phyloP scores from a whole-genome alignment of 1,284 basidiomycete genomes.

The Sporisorium graminicola region DNA sequence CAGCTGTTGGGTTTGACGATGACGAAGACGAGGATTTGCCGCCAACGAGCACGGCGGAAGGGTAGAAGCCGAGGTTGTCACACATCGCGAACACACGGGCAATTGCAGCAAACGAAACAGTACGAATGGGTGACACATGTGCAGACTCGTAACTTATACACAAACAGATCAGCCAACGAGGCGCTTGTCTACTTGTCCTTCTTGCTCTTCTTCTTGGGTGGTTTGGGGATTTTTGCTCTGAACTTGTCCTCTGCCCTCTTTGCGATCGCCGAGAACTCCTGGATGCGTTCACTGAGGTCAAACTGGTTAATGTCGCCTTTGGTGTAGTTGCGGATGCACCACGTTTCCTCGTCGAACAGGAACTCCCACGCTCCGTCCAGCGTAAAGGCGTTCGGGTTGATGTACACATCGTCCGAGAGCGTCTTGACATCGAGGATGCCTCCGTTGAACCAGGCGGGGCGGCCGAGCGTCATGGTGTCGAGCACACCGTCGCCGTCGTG shows the following conservation, averaged over 20 bases:
- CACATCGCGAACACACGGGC: not conserved
- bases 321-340: constrained; percentile 52
- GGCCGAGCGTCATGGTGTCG: constrained; percentile 25
- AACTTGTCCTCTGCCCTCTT: constrained; percentile 29
- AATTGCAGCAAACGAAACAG: not conserved
- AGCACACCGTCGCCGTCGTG: constrained; percentile 17
- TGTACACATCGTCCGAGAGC: constrained; percentile 31
- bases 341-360: constrained; percentile 39
- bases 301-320: constrained; percentile 31
- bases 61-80: not conserved
- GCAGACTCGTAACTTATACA: not conserved
- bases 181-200: not conserved
- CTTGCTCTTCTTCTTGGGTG: constrained; percentile 13
- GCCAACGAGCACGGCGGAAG: not conserved
- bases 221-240: constrained; percentile 36
- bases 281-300: constrained; percentile 25
- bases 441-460: constrained; percentile 50
- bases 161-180: not conserved
- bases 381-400: constrained; percentile 38
- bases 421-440: constrained; percentile 44
- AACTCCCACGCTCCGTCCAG: constrained; percentile 44
- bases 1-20: constrained; percentile 10
- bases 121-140: constrained; percentile 19
- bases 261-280: constrained; percentile 33
- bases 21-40: constrained; percentile 43